These are phyloP conservation scores for Coniella lustricola DNA, from an alignment of 2,329 filamentous ascomycete genomes.

Conservation along the genomic window DNA sequence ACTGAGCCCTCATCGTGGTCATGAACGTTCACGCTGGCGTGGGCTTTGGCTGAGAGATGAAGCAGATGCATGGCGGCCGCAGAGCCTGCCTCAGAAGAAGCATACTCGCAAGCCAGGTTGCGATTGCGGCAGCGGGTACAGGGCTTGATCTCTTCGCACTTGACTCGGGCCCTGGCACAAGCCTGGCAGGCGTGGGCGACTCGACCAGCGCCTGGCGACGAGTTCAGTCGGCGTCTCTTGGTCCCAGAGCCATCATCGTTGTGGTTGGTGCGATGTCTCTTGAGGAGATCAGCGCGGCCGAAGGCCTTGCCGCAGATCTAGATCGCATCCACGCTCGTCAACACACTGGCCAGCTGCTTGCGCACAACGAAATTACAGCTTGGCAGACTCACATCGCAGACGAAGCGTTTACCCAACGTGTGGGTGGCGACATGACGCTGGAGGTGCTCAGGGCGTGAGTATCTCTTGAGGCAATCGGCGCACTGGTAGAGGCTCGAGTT, in stretches of 20 bases:
- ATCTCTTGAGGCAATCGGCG: slow-evolving; percentile 43
- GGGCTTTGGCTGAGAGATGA: slow-evolving; percentile 32
- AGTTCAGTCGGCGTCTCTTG: slow-evolving; percentile 39
- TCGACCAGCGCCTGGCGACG: slow-evolving; percentile 38
- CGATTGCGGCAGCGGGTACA: slow-evolving; percentile 44
- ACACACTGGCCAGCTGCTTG: slow-evolving; percentile 8
- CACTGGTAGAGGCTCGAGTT: slow-evolving; percentile 36
- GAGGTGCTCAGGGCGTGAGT: slow-evolving; percentile 47
- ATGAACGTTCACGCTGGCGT: neutral
- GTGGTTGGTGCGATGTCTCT: slow-evolving; percentile 46
- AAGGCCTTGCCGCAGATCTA: slow-evolving; percentile 47
- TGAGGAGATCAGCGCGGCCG: slow-evolving; percentile 45
- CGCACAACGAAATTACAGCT: neutral
- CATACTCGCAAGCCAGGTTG: slow-evolving; percentile 38
- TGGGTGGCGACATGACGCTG: slow-evolving; percentile 45
- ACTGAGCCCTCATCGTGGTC: neutral
- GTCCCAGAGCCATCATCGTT: slow-evolving; percentile 37
- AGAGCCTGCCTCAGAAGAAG: slow-evolving; percentile 30
- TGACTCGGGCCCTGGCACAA: slow-evolving; percentile 46
- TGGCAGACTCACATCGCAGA: slow-evolving; percentile 27
- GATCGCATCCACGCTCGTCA: slow-evolving; percentile 16
- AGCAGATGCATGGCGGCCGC: slow-evolving; percentile 37
- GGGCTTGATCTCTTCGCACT: slow-evolving; percentile 49
- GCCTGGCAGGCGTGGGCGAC: slow-evolving; percentile 47
- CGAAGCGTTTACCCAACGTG: slow-evolving; percentile 42